These are phyloP conservation scores for Nematocida sp. DNA, from an alignment of 371 early-diverging fungal species.

Conservation along the genomic window DNA sequence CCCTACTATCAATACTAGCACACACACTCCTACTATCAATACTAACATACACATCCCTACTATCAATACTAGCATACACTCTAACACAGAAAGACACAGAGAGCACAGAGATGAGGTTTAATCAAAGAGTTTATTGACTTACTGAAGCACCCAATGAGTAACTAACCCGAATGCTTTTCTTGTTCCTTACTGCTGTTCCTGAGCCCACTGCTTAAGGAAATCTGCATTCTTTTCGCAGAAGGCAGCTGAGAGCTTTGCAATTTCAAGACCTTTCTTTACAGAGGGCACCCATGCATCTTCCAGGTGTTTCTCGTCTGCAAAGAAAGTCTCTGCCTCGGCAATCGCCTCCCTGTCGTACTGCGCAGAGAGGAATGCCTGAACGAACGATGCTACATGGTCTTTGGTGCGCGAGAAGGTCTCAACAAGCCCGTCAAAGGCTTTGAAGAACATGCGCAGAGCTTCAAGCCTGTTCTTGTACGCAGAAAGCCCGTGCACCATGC, in stretches of 20 bases:
- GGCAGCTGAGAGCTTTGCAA: background rate
- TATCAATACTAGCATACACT: no score
- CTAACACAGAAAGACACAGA: no score
- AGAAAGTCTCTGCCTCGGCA: slow-evolving; percentile 11
- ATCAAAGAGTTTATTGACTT: no score
- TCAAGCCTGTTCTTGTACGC: slow-evolving; percentile 19
- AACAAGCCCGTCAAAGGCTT: background rate
- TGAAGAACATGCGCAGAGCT: slow-evolving; percentile 19
- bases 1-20: no score
- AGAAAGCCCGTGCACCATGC: slow-evolving; percentile 37
- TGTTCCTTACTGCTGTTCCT: no score
- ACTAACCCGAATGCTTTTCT: no score
- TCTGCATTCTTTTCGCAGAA: slow-evolving; percentile 11
- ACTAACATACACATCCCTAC: no score
- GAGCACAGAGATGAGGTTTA: no score
- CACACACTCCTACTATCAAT: no score
- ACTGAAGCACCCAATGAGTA: no score
- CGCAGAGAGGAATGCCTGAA: slow-evolving; percentile 19
- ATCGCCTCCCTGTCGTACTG: slow-evolving; percentile 20
- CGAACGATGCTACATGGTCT: slow-evolving; percentile 29
- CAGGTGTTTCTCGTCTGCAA: slow-evolving; percentile 5
- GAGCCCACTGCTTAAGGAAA: slow-evolving; percentile 27
- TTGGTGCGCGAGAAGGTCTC: slow-evolving; percentile 1
- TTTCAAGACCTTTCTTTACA: slow-evolving; percentile 31
- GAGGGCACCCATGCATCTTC: slow-evolving; percentile 40